Conservation (phyloP, 208 protist species). For the Naegleria fowleri region DNA sequence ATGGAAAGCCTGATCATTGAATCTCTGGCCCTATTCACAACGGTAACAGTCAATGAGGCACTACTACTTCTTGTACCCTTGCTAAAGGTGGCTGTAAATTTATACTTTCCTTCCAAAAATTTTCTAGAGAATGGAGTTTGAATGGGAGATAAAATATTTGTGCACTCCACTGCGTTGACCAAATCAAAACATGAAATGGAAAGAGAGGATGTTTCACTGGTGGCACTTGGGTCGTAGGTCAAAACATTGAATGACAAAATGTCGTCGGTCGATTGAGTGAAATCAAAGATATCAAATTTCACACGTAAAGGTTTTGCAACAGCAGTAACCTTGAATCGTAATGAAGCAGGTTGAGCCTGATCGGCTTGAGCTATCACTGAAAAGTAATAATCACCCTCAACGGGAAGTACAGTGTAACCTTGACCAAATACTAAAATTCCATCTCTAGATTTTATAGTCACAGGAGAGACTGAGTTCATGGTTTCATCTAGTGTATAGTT, state of each 20-base stretch:
- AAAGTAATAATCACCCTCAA: background rate
- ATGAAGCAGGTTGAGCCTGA: background rate
- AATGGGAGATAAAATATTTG: background rate
- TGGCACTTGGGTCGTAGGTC: background rate
- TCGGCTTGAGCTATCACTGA: background rate
- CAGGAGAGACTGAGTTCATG: background rate
- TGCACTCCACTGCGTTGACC: background rate
- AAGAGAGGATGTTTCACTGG: background rate
- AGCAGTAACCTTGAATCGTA: background rate
- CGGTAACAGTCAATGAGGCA: background rate
- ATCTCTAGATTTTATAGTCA: background rate
- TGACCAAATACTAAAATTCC: background rate
- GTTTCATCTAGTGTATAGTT: no score
- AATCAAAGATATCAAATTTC: background rate
- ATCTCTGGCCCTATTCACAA: background rate
- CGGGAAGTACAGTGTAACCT: background rate
- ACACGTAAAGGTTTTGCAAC: background rate
- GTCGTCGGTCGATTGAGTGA: background rate
- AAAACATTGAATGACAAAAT: background rate
- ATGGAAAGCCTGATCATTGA: background rate
- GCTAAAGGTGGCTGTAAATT: background rate
- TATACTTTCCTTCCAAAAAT: background rate
- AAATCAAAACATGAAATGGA: background rate
- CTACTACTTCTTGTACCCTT: background rate
- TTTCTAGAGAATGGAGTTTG: background rate